Evolutionary conservation across 441 rosid species (phyloP).

Genomic region (Capsella rubella): DNA sequence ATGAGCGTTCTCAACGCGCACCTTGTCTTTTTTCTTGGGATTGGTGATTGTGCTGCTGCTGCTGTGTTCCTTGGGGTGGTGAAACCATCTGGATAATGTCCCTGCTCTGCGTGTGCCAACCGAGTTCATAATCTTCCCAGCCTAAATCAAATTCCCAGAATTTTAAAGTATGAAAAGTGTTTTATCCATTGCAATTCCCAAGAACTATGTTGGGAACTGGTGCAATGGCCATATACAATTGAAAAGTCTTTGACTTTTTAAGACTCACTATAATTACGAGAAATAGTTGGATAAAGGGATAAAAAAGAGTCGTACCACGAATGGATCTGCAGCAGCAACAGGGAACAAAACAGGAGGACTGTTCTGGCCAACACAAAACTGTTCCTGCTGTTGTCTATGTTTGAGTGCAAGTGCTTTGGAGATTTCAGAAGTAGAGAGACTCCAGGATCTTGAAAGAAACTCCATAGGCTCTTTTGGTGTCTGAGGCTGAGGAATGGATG

Average conservation of each 20-base stretch:
- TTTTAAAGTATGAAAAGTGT: not conserved
- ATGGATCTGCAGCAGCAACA: conserved; percentile 51
- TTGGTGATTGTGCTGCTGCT: conserved; percentile 39
- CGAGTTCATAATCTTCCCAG: conserved; percentile 61
- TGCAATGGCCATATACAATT: not conserved
- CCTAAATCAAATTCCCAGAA: conserved; percentile 43
- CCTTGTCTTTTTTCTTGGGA: conserved; percentile 82
- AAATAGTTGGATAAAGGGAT: not conserved
- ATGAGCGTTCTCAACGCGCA: conserved; percentile 77
- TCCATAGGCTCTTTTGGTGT: conserved; percentile 95
- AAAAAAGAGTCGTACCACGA: conserved; percentile 31
- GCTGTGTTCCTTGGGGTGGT: conserved; percentile 64
- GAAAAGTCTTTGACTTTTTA: conserved; percentile 29
- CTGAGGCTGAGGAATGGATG: conserved; percentile 71
- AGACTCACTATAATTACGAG: not conserved
- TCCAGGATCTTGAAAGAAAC: conserved; percentile 93
- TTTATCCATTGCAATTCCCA: conserved; percentile 11
- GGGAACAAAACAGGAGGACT: conserved; percentile 44
- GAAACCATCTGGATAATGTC: conserved; percentile 82
- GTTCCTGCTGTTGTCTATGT: conserved; percentile 56
- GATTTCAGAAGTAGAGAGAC: conserved; percentile 89
- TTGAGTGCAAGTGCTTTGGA: conserved; percentile 87
- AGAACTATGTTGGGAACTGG: conserved; percentile 24
- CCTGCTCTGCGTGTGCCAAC: conserved; percentile 60
- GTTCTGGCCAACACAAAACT: conserved; percentile 40